A percentile compares a stretch with the other conserved stretches of the same genome.
These are phyloP conservation scores for Glycyrrhiza uralensis DNA, from an alignment of 306 rosid species.

Conservation along the genomic window DNA sequence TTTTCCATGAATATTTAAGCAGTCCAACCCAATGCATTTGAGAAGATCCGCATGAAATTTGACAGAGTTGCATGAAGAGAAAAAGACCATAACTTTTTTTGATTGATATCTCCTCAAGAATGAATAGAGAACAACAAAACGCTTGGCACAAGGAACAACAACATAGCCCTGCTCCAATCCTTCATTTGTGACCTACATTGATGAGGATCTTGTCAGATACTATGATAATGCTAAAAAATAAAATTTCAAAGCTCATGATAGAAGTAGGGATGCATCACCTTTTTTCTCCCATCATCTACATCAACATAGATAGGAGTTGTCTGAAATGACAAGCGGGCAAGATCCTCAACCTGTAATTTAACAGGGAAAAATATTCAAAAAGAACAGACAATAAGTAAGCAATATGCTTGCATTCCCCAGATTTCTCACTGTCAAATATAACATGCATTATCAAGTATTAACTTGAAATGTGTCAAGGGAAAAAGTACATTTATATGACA, in stretches of 20 bases:
- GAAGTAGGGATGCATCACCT: constrained; percentile 40
- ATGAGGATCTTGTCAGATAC: constrained; percentile 25
- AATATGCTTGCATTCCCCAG: neutral
- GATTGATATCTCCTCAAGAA: constrained; percentile 71
- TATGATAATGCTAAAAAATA: constrained; percentile 3
- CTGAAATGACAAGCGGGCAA: constrained; percentile 79
- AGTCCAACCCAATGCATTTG: constrained; percentile 60
- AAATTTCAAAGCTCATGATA: neutral
- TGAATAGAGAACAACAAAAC: constrained; percentile 78
- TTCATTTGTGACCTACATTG: constrained; percentile 81
- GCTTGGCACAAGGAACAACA: constrained; percentile 75
- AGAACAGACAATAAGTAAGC: neutral
- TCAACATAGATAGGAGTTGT: constrained; percentile 65
- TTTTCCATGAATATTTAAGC: constrained; percentile 88
- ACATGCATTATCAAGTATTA: neutral
- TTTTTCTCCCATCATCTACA: constrained; percentile 82
- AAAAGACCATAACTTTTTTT: constrained; percentile 94
- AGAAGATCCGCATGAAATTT: constrained; percentile 87
- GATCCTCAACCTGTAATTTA: constrained; percentile 78
- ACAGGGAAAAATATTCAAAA: neutral
- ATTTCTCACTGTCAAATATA: neutral
- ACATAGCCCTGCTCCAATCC: constrained; percentile 96
- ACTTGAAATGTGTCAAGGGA: neutral
- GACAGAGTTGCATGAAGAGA: constrained; percentile 94
- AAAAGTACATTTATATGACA: neutral